Conservation (phyloP, 108 stramenopile genomes). For the Cyclotella atomus region DNA sequence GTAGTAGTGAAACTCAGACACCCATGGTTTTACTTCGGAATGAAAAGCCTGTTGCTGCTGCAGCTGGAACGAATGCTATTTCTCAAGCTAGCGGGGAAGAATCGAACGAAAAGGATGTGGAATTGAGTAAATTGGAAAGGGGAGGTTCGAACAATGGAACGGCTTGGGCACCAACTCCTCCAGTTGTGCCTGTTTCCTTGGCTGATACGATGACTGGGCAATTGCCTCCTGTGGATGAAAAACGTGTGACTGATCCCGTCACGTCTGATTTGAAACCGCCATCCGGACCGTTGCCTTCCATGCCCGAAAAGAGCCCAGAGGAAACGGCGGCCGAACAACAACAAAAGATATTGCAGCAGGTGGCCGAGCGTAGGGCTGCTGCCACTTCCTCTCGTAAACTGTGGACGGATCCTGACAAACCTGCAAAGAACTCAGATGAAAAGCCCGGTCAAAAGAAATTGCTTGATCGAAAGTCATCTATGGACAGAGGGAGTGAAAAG, state of each 20-base stretch:
- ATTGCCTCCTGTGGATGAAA: not conserved
- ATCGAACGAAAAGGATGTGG: constrained; percentile 11
- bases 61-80: not conserved
- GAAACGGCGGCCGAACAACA: constrained; percentile 33
- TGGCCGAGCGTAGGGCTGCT: constrained; percentile 37
- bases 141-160: not conserved
- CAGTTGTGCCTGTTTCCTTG: constrained; percentile 17
- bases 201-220: not conserved
- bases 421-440: not conserved
- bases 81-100: constrained; percentile 12
- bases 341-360: constrained; percentile 31
- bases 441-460: constrained; percentile 2
- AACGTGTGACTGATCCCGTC: not conserved
- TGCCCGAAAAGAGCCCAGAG: constrained; percentile 18
- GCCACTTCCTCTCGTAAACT: constrained; percentile 10
- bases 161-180: constrained; percentile 29
- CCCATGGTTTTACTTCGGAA: constrained; percentile 30
- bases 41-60: not conserved
- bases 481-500: not conserved
- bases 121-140: constrained; percentile 10
- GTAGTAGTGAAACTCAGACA: not conserved
- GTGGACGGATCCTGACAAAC: constrained; percentile 21
- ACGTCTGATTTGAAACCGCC: not conserved
- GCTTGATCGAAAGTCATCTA: not conserved
- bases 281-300: not conserved